A percentile compares a stretch with the other conserved stretches of the same genome.
These are phyloP conservation scores for Paramecium tetraurelia DNA, from an alignment of 73 alveolate genomes.

Conservation along the genomic window DNA sequence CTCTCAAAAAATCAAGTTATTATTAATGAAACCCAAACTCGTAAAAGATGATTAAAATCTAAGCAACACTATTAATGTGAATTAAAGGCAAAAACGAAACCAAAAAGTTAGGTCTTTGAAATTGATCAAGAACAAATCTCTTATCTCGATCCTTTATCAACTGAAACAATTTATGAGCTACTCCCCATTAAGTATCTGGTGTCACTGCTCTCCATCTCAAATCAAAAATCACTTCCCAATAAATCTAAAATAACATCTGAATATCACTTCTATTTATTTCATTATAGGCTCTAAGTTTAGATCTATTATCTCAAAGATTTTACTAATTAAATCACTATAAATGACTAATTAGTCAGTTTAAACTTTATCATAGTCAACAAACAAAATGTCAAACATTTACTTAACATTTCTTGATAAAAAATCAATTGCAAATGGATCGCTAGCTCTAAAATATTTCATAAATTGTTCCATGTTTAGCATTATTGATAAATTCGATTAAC, in stretches of 20 bases:
- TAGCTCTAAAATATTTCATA: not conserved
- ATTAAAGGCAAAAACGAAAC: not conserved
- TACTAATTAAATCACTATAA: not conserved
- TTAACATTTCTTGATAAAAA: not conserved
- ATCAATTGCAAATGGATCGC: not conserved
- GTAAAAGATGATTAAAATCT: not conserved
- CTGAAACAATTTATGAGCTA: not conserved
- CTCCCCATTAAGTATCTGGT: constrained; percentile 4
- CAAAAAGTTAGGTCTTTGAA: not conserved
- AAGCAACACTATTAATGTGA: not conserved
- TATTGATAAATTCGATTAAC: not conserved
- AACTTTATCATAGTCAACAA: not conserved
- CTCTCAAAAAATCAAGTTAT: not conserved
- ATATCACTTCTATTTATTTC: not conserved
- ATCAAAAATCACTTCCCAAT: not conserved
- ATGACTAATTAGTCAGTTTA: not conserved
- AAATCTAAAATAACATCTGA: not conserved
- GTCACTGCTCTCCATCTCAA: not conserved
- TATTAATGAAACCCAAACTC: not conserved
- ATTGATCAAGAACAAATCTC: not conserved
- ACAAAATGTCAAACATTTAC: not conserved
- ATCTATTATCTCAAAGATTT: not conserved
- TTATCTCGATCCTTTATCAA: not conserved
- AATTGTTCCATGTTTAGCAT: not conserved
- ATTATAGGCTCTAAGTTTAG: not conserved